Conservation (phyloP, 2,329 filamentous ascomycete genomes). For the Metarhizium guizhouense region DNA sequence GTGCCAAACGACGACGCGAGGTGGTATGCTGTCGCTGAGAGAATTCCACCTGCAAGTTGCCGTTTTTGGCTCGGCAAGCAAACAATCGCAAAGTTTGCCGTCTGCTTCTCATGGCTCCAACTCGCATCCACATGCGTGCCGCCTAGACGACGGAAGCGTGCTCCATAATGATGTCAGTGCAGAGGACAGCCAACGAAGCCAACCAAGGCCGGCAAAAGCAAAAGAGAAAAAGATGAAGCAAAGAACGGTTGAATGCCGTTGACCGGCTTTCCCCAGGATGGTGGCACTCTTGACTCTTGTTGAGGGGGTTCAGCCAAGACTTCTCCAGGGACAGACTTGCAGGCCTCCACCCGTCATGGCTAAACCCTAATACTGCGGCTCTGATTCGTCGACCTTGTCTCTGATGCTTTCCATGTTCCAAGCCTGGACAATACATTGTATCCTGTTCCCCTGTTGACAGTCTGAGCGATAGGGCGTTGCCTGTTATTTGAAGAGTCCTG, state of each 20-base stretch:
- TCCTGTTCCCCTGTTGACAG: not conserved
- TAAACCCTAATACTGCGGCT: not conserved
- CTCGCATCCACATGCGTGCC: not conserved
- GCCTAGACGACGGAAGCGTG: not conserved
- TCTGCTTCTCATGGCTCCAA: not conserved
- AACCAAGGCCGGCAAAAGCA: not conserved
- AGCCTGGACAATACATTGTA: not conserved
- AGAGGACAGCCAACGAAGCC: not conserved
- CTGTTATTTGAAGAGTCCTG: not conserved
- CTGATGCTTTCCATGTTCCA: not conserved
- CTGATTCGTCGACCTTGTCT: not conserved
- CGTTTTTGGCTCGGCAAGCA: not conserved
- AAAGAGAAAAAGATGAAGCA: not conserved
- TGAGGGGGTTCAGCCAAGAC: not conserved
- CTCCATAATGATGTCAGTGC: not conserved
- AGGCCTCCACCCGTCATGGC: not conserved
- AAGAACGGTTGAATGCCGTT: not conserved
- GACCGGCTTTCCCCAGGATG: not conserved
- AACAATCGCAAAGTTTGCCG: not conserved
- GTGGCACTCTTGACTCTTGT: not conserved
- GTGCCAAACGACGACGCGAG: not conserved
- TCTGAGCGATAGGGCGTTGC: not conserved
- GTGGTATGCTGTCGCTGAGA: not conserved
- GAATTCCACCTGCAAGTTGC: not conserved
- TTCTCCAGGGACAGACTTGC: not conserved